Conservation (phyloP, 148 eudicot genomes). For the Rhododendron molle region DNA sequence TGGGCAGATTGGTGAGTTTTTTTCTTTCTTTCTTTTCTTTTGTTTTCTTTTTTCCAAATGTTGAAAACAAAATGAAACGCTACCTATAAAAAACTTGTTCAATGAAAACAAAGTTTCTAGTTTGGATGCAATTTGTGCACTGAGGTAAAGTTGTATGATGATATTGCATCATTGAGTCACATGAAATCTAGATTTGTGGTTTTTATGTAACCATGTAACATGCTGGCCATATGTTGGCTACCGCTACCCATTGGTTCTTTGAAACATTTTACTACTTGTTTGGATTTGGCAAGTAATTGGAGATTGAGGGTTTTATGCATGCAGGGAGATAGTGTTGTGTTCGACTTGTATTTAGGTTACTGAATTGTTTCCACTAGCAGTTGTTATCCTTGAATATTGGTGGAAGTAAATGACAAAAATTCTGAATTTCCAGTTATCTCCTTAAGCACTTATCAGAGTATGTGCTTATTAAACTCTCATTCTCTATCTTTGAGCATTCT, state of each 20-base stretch:
- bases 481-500: not conserved
- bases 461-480: slow-evolving; percentile 4
- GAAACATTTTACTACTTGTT: not conserved
- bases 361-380: not conserved
- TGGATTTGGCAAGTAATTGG: not conserved
- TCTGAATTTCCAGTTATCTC: not conserved
- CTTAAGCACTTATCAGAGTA: not conserved
- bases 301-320: not conserved
- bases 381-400: not conserved
- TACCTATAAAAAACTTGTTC: not conserved
- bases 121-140: slow-evolving; percentile 2
- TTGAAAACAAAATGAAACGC: not conserved
- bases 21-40: not conserved
- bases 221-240: not conserved
- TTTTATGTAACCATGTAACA: not conserved
- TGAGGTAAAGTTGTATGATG: not conserved
- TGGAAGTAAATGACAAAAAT: not conserved
- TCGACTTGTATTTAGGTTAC: not conserved
- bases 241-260: not conserved
- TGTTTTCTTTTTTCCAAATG: not conserved
- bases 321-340: not conserved
- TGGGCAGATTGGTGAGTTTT: slow-evolving; percentile 68
- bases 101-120: not conserved
- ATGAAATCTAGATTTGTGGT: not conserved
- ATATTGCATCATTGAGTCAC: not conserved